These are phyloP conservation scores for Platanthera zijinensis DNA, from an alignment of 106 monocot species.

Conservation along the genomic window DNA sequence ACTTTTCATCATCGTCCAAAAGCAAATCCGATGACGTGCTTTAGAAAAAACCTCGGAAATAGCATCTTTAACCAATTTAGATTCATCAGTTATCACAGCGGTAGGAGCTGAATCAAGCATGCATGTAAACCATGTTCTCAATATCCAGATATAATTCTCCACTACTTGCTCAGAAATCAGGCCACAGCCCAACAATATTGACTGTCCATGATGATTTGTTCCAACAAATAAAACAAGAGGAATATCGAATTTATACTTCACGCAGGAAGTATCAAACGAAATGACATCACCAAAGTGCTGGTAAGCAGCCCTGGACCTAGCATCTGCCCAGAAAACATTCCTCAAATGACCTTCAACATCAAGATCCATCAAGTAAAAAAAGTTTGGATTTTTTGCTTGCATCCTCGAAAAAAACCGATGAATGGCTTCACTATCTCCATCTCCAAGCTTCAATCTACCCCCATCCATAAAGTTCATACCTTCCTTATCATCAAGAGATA, in stretches of 20 bases:
- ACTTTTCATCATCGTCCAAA: constrained; percentile 26
- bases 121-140: constrained; percentile 42
- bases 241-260: constrained; percentile 24
- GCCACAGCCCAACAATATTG: constrained; percentile 43
- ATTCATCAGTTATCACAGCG: constrained; percentile 40
- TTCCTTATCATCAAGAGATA: constrained; percentile 20
- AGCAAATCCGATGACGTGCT: constrained; percentile 25
- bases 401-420: constrained; percentile 32
- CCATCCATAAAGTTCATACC: constrained; percentile 25
- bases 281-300: constrained; percentile 41
- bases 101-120: constrained; percentile 25
- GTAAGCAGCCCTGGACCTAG: constrained; percentile 34
- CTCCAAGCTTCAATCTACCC: constrained; percentile 28
- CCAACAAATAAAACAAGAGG: constrained; percentile 44
- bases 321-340: constrained; percentile 60
- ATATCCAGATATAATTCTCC: constrained; percentile 43
- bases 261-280: constrained; percentile 33
- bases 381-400: constrained; percentile 39
- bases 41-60: constrained; percentile 28
- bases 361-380: constrained; percentile 46
- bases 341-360: constrained; percentile 42
- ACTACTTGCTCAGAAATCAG: constrained; percentile 35
- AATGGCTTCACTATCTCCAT: constrained; percentile 32
- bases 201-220: constrained; percentile 47
- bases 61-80: constrained; percentile 21